phyloP scores from a whole-genome alignment of 495 filamentous ascomycete species.

The Penicillium flavigenum region DNA sequence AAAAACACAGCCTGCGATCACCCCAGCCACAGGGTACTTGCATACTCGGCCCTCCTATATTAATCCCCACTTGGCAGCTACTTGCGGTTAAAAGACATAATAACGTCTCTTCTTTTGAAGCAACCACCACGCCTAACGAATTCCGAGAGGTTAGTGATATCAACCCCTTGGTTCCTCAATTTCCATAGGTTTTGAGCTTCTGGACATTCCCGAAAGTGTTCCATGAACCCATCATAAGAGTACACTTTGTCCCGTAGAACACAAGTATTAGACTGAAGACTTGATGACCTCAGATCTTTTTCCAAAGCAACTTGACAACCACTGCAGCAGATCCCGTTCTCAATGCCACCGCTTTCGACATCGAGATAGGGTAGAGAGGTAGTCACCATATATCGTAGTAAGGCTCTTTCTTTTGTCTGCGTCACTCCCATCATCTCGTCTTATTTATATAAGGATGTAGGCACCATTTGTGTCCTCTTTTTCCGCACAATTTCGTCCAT shows the following conservation, averaged over 20 bases:
- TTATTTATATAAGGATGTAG: not conserved
- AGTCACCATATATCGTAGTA: slow-evolving; percentile 19
- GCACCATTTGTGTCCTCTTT: slow-evolving; percentile 9
- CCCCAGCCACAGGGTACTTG: no score
- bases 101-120: slow-evolving; percentile 1
- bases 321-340: slow-evolving; percentile 16
- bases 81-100: no score
- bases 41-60: no score
- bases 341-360: slow-evolving; percentile 7
- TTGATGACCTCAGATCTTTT: slow-evolving; percentile 9
- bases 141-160: slow-evolving; percentile 6
- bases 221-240: slow-evolving; percentile 12
- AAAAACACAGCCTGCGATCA: no score
- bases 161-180: slow-evolving; percentile 4
- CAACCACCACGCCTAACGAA: slow-evolving; percentile 16
- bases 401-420: not conserved
- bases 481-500: slow-evolving; percentile 11
- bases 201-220: slow-evolving; percentile 12
- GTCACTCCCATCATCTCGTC: not conserved
- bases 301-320: slow-evolving; percentile 16
- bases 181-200: slow-evolving; percentile 14
- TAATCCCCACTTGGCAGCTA: no score
- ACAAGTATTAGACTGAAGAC: slow-evolving; percentile 8
- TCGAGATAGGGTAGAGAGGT: slow-evolving; percentile 17
- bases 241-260: slow-evolving; percentile 18